Conservation (phyloP, 2,329 filamentous ascomycete species). For the Emergomyces africanus region DNA sequence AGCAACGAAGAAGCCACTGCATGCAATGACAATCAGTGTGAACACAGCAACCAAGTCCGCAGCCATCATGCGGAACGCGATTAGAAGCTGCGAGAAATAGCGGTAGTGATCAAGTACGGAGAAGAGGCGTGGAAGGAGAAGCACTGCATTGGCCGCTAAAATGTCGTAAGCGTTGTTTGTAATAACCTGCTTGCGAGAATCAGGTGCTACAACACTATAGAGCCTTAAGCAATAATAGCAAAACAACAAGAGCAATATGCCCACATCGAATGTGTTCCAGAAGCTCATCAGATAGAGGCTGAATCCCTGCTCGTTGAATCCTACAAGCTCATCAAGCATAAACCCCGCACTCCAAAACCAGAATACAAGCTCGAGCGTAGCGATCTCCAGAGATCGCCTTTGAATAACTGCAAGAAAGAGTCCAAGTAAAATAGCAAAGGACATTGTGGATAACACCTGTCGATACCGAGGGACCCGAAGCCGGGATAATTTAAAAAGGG, state of each 20-base stretch:
- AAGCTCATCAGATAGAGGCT: slow-evolving; percentile 95
- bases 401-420: slow-evolving; percentile 74
- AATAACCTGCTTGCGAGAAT: slow-evolving; percentile 53
- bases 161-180: slow-evolving; percentile 86
- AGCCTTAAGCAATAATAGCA: slow-evolving; percentile 82
- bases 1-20: slow-evolving; percentile 91
- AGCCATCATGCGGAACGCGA: slow-evolving; percentile 89
- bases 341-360: slow-evolving; percentile 98
- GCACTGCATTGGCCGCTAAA: slow-evolving; percentile 78
- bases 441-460: slow-evolving; percentile 78
- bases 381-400: slow-evolving; percentile 66
- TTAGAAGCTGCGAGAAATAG: slow-evolving; percentile 89
- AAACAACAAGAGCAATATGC: slow-evolving; percentile 73
- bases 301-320: slow-evolving; percentile 94
- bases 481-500: slow-evolving; percentile 79
- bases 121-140: slow-evolving; percentile 82
- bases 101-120: slow-evolving; percentile 89
- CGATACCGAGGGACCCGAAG: slow-evolving; percentile 84
- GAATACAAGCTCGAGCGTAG: slow-evolving; percentile 72
- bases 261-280: slow-evolving; percentile 92
- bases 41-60: slow-evolving; percentile 77
- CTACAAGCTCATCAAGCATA: slow-evolving; percentile 91
- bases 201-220: slow-evolving; percentile 73
- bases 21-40: slow-evolving; percentile 70
- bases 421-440: slow-evolving; percentile 70